Percentiles rank a stretch among this genome's conserved stretches.
phyloP scores from a whole-genome alignment of 495 filamentous ascomycete genomes.

The Penicillium pancosmium region DNA sequence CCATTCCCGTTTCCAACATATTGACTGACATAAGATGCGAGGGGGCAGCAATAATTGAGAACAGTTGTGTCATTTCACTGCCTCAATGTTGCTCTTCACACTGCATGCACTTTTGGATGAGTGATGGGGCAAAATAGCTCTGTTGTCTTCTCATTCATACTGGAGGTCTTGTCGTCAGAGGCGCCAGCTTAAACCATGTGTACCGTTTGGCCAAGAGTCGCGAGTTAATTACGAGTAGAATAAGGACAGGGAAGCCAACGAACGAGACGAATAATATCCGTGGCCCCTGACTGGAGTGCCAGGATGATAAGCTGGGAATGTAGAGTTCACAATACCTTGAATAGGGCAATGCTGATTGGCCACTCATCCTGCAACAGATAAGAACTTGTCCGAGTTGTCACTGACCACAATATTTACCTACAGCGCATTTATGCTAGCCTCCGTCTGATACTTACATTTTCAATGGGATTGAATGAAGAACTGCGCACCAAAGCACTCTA shows the following conservation, averaged over 20 bases:
- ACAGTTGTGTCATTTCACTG: not conserved
- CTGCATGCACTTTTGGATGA: no score
- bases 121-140: no score
- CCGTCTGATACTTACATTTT: no score
- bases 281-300: not conserved
- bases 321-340: not conserved
- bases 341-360: constrained; percentile 15
- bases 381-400: constrained; percentile 3
- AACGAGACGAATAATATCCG: constrained; percentile 2
- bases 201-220: no score
- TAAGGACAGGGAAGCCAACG: not conserved
- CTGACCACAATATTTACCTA: no score
- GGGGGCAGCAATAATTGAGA: not conserved
- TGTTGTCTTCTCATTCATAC: no score
- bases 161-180: not conserved
- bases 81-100: no score
- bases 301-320: constrained; percentile 3
- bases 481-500: no score
- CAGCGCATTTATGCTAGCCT: no score
- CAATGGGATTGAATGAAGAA: no score
- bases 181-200: not conserved
- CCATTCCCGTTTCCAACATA: not conserved
- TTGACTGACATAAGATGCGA: not conserved
- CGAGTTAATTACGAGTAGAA: not conserved
- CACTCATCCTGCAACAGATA: constrained; percentile 13